Conservation (phyloP, 2,329 filamentous ascomycete species). For the Alternaria consortialis region DNA sequence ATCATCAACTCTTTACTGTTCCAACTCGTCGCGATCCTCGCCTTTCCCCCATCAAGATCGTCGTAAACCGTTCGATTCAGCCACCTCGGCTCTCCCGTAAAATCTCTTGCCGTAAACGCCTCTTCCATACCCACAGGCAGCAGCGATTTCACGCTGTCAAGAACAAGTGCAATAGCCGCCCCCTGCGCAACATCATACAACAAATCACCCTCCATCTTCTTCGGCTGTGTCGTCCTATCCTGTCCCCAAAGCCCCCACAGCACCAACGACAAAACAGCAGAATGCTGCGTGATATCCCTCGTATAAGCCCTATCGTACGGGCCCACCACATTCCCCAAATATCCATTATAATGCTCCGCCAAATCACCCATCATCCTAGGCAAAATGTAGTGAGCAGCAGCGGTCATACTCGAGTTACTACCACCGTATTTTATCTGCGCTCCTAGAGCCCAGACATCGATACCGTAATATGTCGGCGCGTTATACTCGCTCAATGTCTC, state of each 20-base stretch:
- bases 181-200: slow-evolving; percentile 55
- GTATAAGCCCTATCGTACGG: slow-evolving; percentile 54
- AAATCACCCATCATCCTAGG: slow-evolving; percentile 49
- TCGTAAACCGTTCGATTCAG: slow-evolving; percentile 31
- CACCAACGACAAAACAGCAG: slow-evolving; percentile 53
- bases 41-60: slow-evolving; percentile 41
- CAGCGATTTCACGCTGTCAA: background rate
- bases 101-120: background rate
- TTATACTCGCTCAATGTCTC: slow-evolving; percentile 54
- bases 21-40: slow-evolving; percentile 54
- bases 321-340: slow-evolving; percentile 48
- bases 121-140: background rate
- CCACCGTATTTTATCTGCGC: slow-evolving; percentile 53
- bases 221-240: slow-evolving; percentile 50
- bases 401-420: slow-evolving; percentile 40
- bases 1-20: slow-evolving; percentile 56
- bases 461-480: slow-evolving; percentile 55
- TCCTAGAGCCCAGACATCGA: slow-evolving; percentile 54
- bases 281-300: slow-evolving; percentile 53
- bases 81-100: background rate
- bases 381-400: slow-evolving; percentile 42
- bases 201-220: slow-evolving; percentile 53
- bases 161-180: slow-evolving; percentile 49
- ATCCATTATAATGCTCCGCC: slow-evolving; percentile 50
- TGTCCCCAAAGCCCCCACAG: slow-evolving; percentile 57